Conservation (phyloP, 441 rosid genomes). For the Populus hybrid region DNA sequence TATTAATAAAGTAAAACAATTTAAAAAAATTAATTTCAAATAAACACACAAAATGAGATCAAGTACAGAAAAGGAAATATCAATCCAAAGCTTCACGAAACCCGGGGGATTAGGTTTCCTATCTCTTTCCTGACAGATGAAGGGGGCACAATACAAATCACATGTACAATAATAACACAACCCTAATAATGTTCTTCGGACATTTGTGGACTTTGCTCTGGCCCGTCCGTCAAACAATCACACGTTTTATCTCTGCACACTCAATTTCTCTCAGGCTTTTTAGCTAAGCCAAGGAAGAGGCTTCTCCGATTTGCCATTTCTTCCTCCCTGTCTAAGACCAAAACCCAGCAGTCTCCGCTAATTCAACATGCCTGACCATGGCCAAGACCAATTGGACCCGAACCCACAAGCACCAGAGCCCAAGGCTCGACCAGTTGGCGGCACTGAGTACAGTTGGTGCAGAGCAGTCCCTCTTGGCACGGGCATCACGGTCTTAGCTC, state of each 20-base stretch:
- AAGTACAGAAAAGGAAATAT: too few relatives aligned
- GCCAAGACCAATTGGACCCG: neutral
- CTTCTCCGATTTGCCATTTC: neutral
- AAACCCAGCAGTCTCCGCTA: neutral
- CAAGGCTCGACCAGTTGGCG: constrained; percentile 50
- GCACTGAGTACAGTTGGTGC: constrained; percentile 88
- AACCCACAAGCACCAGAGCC: constrained; percentile 22
- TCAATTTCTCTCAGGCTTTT: neutral
- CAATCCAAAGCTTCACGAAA: neutral
- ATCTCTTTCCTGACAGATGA: neutral
- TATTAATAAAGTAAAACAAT: too few relatives aligned
- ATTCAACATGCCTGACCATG: constrained; percentile 29
- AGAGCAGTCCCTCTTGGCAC: constrained; percentile 74
- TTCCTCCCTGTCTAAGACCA: neutral
- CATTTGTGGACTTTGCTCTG: neutral
- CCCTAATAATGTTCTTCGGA: neutral
- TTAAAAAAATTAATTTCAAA: too few relatives aligned
- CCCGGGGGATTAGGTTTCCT: neutral
- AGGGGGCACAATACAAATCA: neutral
- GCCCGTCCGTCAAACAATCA: neutral
- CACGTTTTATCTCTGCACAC: neutral
- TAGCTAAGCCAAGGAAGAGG: neutral
- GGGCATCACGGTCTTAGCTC: constrained; percentile 76
- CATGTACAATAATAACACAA: neutral
- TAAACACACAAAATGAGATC: too few relatives aligned